Evolutionary conservation across 2,329 filamentous ascomycete species (phyloP).

Genomic region (Beauveria rudraprayagi): DNA sequence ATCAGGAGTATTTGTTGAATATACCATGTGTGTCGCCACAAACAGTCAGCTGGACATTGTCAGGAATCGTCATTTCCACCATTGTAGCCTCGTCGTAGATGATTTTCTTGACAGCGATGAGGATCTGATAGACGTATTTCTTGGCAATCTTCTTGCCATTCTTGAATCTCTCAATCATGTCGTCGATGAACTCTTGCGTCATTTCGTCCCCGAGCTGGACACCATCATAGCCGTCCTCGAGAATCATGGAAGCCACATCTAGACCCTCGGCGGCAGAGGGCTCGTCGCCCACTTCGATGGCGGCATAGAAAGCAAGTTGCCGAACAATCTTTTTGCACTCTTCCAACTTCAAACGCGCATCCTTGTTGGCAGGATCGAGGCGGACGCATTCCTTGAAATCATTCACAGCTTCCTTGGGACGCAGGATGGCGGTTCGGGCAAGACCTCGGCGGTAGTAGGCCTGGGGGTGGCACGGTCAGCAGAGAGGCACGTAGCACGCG

Average conservation of each 20-base stretch:
- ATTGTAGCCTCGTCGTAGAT: constrained; percentile 92
- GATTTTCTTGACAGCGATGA: constrained; percentile 81
- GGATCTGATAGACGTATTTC: constrained; percentile 97
- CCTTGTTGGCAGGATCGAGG: constrained; percentile 80
- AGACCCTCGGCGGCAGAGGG: constrained; percentile 87
- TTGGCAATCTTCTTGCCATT: constrained; percentile 87
- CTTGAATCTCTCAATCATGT: constrained; percentile 96
- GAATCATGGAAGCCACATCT: constrained; percentile 74
- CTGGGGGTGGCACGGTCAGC: constrained; percentile 33
- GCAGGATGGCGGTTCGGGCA: constrained; percentile 83
- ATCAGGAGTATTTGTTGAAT: constrained; percentile 16
- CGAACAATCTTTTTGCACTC: constrained; percentile 95
- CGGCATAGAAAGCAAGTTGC: constrained; percentile 84
- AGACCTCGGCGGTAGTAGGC: constrained; percentile 92
- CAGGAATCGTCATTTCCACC: constrained; percentile 81
- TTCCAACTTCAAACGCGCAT: constrained; percentile 81
- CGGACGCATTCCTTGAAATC: constrained; percentile 89
- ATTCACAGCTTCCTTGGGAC: constrained; percentile 76
- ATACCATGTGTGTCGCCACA: constrained; percentile 94
- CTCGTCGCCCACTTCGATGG: constrained; percentile 87
- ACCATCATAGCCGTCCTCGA: constrained; percentile 83
- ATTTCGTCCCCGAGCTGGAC: constrained; percentile 69
- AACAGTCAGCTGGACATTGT: constrained; percentile 76
- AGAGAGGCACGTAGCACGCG: too few relatives aligned
- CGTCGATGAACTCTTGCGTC: constrained; percentile 93